phyloP scores from a whole-genome alignment of 352 stramenopile species.

The Lagenidium sp. region DNA sequence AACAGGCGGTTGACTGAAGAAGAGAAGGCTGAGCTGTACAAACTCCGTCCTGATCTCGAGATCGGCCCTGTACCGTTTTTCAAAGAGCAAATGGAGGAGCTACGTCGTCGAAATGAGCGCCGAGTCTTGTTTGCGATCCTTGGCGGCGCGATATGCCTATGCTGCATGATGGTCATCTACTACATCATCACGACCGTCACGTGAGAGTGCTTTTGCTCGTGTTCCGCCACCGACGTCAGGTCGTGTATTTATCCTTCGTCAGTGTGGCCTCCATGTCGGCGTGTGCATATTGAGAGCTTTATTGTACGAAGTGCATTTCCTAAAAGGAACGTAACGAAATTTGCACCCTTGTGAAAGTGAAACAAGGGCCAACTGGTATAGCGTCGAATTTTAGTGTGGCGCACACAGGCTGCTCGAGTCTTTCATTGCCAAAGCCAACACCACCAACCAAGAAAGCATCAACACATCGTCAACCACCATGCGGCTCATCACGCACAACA shows the following conservation, averaged over 20 bases:
- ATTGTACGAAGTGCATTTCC: too few species aligned
- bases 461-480: too few species aligned
- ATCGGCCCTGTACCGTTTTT: slow-evolving; percentile 51
- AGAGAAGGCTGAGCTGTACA: slow-evolving; percentile 80
- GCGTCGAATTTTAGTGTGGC: too few species aligned
- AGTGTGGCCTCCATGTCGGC: too few species aligned
- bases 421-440: too few species aligned
- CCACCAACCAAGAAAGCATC: too few species aligned
- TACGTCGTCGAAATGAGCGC: slow-evolving; percentile 48
- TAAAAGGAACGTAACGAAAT: too few species aligned
- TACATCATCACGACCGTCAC: slow-evolving; percentile 24
- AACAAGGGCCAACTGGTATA: too few species aligned
- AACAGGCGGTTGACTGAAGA: slow-evolving; percentile 57
- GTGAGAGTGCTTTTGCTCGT: background rate
- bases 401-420: too few species aligned
- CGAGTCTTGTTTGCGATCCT: slow-evolving; percentile 70
- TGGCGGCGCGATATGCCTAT: slow-evolving; percentile 52
- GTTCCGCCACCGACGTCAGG: background rate
- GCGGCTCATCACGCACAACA: slow-evolving; percentile 93
- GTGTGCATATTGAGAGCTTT: too few species aligned
- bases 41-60: slow-evolving; percentile 70
- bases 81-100: slow-evolving; percentile 43
- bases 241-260: too few species aligned
- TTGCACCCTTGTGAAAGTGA: too few species aligned
- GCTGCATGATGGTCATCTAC: slow-evolving; percentile 67